These are phyloP conservation scores for Colletotrichum incanum DNA, from an alignment of 2,329 filamentous ascomycete genomes.

Conservation along the genomic window DNA sequence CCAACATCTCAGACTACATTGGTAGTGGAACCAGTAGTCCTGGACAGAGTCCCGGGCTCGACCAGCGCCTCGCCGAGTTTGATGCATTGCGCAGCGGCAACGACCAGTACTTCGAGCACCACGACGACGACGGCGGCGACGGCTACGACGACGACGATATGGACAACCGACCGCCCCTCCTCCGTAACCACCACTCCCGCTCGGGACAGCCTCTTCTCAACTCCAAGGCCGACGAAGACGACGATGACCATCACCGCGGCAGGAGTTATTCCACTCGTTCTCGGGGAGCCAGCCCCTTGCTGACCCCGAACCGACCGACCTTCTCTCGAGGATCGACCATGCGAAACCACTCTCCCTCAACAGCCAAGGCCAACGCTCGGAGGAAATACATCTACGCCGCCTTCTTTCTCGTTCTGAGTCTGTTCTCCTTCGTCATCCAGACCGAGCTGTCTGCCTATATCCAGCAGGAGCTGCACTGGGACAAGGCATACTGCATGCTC, in stretches of 20 bases:
- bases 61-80: conserved; percentile 42
- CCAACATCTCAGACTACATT: conserved; percentile 42
- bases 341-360: conserved; percentile 76
- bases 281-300: conserved; percentile 40
- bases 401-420: conserved; percentile 85
- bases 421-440: conserved; percentile 92
- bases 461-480: conserved; percentile 91
- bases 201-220: conserved; percentile 60
- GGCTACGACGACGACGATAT: conserved; percentile 58
- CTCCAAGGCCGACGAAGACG: conserved; percentile 52
- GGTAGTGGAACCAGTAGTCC: conserved; percentile 40
- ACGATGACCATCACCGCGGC: conserved; percentile 46
- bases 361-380: conserved; percentile 68
- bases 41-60: conserved; percentile 32
- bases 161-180: conserved; percentile 61
- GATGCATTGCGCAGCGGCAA: conserved; percentile 39
- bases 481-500: conserved; percentile 99
- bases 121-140: conserved; percentile 55
- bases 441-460: conserved; percentile 97
- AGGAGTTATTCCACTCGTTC: conserved; percentile 40
- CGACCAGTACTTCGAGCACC: conserved; percentile 48
- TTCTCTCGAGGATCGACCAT: conserved; percentile 75
- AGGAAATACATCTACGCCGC: conserved; percentile 90
- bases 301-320: conserved; percentile 44
- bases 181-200: conserved; percentile 63